Percentiles rank a stretch among this genome's conserved stretches.
These are phyloP conservation scores for Cardamine occulta DNA, from an alignment of 345 rosid genomes.

Conservation along the genomic window DNA sequence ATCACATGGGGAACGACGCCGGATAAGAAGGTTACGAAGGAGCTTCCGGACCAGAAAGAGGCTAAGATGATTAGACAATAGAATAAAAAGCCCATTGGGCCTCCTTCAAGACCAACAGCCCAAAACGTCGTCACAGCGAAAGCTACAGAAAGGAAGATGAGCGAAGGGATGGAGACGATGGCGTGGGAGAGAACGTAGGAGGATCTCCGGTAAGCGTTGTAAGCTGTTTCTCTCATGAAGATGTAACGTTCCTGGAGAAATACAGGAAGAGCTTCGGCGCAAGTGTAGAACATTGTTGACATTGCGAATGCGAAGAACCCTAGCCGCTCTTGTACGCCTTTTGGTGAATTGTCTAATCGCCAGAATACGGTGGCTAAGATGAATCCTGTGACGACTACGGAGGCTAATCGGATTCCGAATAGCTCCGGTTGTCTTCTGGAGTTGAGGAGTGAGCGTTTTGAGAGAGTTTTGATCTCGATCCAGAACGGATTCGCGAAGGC, in stretches of 20 bases:
- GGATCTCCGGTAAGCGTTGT: constrained; percentile 65
- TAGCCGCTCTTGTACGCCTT: constrained; percentile 48
- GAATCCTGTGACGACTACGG: constrained; percentile 49
- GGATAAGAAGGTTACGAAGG: constrained; percentile 81
- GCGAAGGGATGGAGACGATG: constrained; percentile 63
- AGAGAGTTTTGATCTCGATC: constrained; percentile 32
- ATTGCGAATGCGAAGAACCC: constrained; percentile 58
- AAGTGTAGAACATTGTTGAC: constrained; percentile 52
- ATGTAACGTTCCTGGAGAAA: constrained; percentile 72
- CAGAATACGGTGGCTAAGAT: constrained; percentile 68
- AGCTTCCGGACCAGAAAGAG: constrained; percentile 88
- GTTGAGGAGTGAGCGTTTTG: constrained; percentile 45
- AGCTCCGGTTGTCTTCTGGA: constrained; percentile 40
- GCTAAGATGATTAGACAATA: constrained; percentile 60
- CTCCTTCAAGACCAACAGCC: constrained; percentile 80
- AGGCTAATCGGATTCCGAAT: constrained; percentile 29
- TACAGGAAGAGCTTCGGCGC: constrained; percentile 53
- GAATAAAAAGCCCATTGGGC: constrained; percentile 65
- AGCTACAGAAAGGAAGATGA: constrained; percentile 62
- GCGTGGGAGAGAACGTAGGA: constrained; percentile 86
- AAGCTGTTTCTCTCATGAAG: constrained; percentile 70
- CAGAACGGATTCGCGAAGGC: constrained; percentile 41
- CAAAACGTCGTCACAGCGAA: constrained; percentile 73
- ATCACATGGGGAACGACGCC: constrained; percentile 77
- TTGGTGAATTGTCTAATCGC: constrained; percentile 49